Evolutionary conservation across 176 grass and related monocot species (phyloP).

Genomic region (Ananas comosus): DNA sequence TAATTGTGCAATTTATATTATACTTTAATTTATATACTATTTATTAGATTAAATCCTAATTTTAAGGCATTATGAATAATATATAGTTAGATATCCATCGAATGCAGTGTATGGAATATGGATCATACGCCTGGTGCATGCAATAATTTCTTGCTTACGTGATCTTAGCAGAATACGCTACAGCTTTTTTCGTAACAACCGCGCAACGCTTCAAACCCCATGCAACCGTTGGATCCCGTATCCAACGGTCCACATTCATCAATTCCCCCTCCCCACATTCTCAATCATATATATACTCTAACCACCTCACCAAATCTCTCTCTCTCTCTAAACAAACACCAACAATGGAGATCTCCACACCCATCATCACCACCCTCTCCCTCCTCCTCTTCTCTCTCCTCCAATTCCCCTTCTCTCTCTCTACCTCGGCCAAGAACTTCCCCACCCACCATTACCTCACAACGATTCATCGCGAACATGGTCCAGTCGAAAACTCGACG

Average conservation of each 20-base stretch:
- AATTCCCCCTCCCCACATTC: background rate
- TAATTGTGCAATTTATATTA: too few species aligned
- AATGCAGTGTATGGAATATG: too few species aligned
- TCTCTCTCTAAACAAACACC: background rate
- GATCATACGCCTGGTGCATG: too few species aligned
- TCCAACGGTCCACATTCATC: background rate
- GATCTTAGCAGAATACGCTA: too few species aligned
- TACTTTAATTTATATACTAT: too few species aligned
- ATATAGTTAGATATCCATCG: too few species aligned
- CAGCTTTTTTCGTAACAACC: background rate
- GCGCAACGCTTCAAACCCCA: background rate
- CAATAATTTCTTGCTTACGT: too few species aligned
- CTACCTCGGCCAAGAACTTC: background rate
- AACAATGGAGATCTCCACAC: background rate
- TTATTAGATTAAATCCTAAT: too few species aligned
- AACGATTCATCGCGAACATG: background rate
- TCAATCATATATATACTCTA: too few species aligned
- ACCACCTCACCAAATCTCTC: background rate
- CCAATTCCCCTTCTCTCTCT: background rate
- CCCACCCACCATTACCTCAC: too few species aligned
- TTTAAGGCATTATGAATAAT: too few species aligned
- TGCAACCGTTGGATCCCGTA: background rate
- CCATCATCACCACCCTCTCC: background rate
- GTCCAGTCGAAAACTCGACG: background rate
- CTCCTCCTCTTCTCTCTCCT: background rate